Conservation (phyloP, 352 stramenopile species). For the Pythium aristosporum region DNA sequence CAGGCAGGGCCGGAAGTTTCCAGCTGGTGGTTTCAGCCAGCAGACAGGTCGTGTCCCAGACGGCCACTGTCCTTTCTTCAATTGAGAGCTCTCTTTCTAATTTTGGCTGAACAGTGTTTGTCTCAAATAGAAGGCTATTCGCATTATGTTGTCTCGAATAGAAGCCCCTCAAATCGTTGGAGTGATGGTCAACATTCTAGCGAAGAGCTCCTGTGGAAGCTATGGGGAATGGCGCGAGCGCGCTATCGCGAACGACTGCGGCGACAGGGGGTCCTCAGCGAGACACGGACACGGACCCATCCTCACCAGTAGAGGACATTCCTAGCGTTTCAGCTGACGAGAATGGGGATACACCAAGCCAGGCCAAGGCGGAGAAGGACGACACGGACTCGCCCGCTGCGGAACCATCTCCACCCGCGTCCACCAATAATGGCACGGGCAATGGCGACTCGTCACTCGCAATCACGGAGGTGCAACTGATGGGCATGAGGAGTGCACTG, state of each 20-base stretch:
- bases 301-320: background rate
- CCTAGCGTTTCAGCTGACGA: background rate
- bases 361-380: background rate
- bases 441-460: background rate
- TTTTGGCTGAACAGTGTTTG: background rate
- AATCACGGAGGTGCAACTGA: conserved; percentile 30
- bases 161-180: background rate
- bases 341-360: background rate
- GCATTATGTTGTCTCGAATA: background rate
- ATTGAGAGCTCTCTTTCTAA: background rate
- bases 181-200: background rate
- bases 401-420: background rate
- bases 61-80: background rate
- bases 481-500: conserved; percentile 39
- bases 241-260: background rate
- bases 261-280: background rate
- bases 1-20: background rate
- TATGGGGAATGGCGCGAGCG: background rate
- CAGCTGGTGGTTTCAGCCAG: conserved; percentile 5
- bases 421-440: background rate
- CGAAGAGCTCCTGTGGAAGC: background rate
- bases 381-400: background rate
- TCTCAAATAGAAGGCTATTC: background rate
- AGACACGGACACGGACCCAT: background rate
- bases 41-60: conserved; percentile 4